Base-by-base conservation (phyloP, 345 rosid genomes). In the Laguncularia racemosa region DNA sequence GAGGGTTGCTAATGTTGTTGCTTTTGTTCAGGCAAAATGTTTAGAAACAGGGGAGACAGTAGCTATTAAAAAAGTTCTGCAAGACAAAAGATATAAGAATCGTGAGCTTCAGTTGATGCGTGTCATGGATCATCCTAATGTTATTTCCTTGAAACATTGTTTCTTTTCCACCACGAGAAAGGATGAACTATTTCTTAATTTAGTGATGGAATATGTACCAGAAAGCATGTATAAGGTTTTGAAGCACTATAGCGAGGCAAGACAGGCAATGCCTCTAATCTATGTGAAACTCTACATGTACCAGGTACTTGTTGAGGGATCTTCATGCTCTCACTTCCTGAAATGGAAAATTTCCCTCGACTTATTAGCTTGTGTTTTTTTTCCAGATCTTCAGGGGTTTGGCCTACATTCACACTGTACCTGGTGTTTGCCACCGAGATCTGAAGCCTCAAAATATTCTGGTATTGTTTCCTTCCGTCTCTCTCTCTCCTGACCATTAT, bases 171-270 rank as follows among this genome's bases (percentile, higher is more conserved):
- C 95, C 0, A 89, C 96, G 19, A 78, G 81, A 55, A 85, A 82
- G 67, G 76, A 89, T 46, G 96, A 89, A 61, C 95, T 89, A 23
- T 89, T 89, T 53, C 80, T 89, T 16, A 89, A 89, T 67, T 70
- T 89, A 82, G 96, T 89, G 21, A 89, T 89, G 96, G 96, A 89
- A 67, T 89, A 84, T 58, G 95, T 89, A 2, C 89, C 95, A 0
- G 96, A 89, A 69, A 89, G 91, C 81, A 83, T 89, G 87, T 89
- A 85, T 55, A 69, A 80, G 16, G 89, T 89, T 68, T 78, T 89
- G 28, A 89, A 85, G 73, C 96, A 89, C 63, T 89, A 89, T 73
- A 84, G 85, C 63, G 78, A 55, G 53, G 87, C 95, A 14, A 89
- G 74, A 59, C 96, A 85, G 61, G 61, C 87, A 58, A 84, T 89